Conservation (phyloP, 2,329 filamentous ascomycete genomes). For the Dothiorella sarmentorum region DNA sequence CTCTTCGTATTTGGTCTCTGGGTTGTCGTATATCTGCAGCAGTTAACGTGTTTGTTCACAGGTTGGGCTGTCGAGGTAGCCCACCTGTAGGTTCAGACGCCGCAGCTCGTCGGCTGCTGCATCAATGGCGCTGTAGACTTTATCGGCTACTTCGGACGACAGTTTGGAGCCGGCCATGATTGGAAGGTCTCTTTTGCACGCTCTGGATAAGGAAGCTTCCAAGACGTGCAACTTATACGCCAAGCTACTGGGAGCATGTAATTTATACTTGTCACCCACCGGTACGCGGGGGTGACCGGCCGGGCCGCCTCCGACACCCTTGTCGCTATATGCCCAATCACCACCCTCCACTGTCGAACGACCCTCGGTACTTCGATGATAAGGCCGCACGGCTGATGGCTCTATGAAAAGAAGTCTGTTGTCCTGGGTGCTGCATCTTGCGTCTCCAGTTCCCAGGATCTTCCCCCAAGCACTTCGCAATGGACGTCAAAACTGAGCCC, state of each 20-base stretch:
- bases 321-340: neutral
- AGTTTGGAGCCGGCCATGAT: neutral
- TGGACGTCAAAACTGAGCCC: too few species aligned
- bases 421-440: too few species aligned
- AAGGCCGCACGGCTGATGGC: neutral
- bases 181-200: neutral
- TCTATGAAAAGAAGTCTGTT: neutral
- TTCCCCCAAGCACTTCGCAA: too few species aligned
- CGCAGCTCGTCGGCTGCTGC: conserved; percentile 2
- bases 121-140: conserved; percentile 4
- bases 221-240: neutral
- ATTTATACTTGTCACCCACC: neutral
- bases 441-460: too few species aligned
- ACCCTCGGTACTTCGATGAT: neutral
- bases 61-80: too few species aligned
- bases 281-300: conserved; percentile 1
- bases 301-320: conserved; percentile 2
- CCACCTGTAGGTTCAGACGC: conserved; percentile 1
- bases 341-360: neutral
- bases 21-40: conserved; percentile 47
- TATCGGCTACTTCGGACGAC: neutral
- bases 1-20: conserved; percentile 49
- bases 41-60: conserved; percentile 5
- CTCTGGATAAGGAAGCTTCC: neutral
- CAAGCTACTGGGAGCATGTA: neutral